These are phyloP conservation scores for Leccinum sublutescens DNA, from an alignment of 768 basidiomycete genomes.

Conservation along the genomic window DNA sequence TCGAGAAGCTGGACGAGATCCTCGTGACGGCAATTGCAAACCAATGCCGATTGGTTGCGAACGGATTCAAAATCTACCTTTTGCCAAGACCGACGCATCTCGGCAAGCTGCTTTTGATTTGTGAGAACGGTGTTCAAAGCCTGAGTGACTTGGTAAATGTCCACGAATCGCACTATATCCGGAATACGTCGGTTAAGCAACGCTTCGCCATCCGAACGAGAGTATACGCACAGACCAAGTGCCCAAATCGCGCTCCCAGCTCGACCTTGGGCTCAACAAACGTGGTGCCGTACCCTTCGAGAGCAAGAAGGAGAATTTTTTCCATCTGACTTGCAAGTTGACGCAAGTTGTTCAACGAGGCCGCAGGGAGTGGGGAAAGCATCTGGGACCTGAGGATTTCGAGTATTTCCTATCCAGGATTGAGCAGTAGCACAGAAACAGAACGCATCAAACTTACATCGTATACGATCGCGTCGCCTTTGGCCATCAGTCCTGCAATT, in stretches of 20 bases:
- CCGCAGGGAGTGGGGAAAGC: conserved; percentile 69
- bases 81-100: conserved; percentile 87
- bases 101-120: conserved; percentile 78
- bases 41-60: conserved; percentile 88
- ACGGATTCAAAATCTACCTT: conserved; percentile 91
- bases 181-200: conserved; percentile 9
- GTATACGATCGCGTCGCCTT: conserved; percentile 87
- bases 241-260: conserved; percentile 85
- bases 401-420: conserved; percentile 68
- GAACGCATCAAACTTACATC: conserved; percentile 60
- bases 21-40: conserved; percentile 91
- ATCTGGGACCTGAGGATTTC: conserved; percentile 84
- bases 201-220: neutral
- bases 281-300: conserved; percentile 82
- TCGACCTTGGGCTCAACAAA: conserved; percentile 93
- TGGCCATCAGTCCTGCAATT: conserved; percentile 84
- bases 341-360: conserved; percentile 68
- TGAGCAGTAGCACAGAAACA: conserved; percentile 15
- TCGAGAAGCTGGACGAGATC: conserved; percentile 83
- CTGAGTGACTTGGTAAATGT: conserved; percentile 90
- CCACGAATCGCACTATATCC: conserved; percentile 76
- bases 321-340: conserved; percentile 91
- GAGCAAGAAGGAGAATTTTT: conserved; percentile 76
- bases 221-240: conserved; percentile 72
- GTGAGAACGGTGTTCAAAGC: conserved; percentile 85